Base-by-base conservation (phyloP, 2,329 filamentous ascomycete genomes). In the Verruconis gallopava region DNA sequence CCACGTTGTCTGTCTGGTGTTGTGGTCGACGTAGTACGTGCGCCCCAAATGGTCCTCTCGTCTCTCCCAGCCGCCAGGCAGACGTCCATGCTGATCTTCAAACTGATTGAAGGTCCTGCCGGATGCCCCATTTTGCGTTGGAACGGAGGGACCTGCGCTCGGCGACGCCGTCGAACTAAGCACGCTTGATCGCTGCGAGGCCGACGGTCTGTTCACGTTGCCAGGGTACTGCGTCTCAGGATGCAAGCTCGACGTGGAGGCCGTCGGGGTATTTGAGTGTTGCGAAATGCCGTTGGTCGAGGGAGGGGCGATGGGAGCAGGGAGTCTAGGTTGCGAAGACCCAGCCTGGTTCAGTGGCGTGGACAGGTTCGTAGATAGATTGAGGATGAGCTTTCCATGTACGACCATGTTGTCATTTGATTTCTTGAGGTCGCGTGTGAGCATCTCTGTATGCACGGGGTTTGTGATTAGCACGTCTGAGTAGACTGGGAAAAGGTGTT, bases 1-100 rank as follows among this genome's bases (percentile, higher is more conserved):
- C 91, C 91, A 98, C 52, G 89, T 96, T 1, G 91, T 98, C 43
- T 91, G 89, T 53, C 91, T 74, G 4, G 88, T 94, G 60, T 96
- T 96, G 60, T 96, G 91, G 56, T 98, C 91, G 40, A 98, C 91
- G 58, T 96, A 98, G 59, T 98, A 98, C 17, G 89, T 96, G 54
- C 91, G 76, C 40, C 91, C 89, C 34, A 96, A 64, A 52, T 95
- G 91, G 59, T 98, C 91, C 61, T 96, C 89, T 44, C 91, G 77
- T 43, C 91, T 79, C 65, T 98, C 91, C 89, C 91, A 98, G 22
- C 91, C 91, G 39, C 83, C 79, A 22, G 91, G 91, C 42, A 98
- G 65, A 51, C 89, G 79, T 44, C 91, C 91, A 56, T 95, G 88
- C n/a, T 79, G 77, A 63, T 98, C 91, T 64, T 96, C 89, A 50